Conservation (phyloP, 1,284 basidiomycete genomes). For the Rhodotorula glutinis region DNA sequence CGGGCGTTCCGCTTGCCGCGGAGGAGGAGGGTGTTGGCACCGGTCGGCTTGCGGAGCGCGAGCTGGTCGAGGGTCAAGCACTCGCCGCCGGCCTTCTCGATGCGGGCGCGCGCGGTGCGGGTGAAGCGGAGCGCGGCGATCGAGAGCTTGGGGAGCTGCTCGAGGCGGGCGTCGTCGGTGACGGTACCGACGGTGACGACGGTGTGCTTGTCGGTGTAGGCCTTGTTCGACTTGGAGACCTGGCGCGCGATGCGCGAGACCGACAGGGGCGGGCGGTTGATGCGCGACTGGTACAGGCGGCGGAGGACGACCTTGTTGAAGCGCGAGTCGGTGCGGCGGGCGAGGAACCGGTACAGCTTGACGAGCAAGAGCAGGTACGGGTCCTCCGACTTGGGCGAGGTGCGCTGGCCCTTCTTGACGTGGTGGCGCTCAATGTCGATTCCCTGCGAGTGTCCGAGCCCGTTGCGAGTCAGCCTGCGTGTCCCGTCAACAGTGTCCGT, state of each 20-base stretch:
- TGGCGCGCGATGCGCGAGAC: conserved; percentile 68
- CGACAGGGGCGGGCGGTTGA: conserved; percentile 95
- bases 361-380: conserved; percentile 97
- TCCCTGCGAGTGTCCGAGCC: conserved; percentile 60
- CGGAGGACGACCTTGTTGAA: conserved; percentile 99
- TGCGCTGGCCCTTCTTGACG: conserved; percentile 96
- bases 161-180: conserved; percentile 91
- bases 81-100: conserved; percentile 93
- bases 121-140: conserved; percentile 96
- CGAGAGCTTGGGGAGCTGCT: conserved; percentile 83
- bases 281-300: conserved; percentile 94
- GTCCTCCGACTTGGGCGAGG: conserved; percentile 97
- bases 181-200: conserved; percentile 88
- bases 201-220: conserved; percentile 68
- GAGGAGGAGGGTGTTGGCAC: conserved; percentile 89
- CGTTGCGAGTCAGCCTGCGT: not conserved
- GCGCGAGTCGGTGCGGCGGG: conserved; percentile 87
- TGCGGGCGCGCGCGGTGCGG: conserved; percentile 83
- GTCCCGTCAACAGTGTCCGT: not conserved
- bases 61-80: conserved; percentile 81
- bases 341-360: conserved; percentile 99
- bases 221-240: conserved; percentile 67
- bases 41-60: conserved; percentile 56
- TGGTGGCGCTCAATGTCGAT: conserved; percentile 94
- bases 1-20: conserved; percentile 89